phyloP scores from a whole-genome alignment of 23 red algal genomes.

The Agarophyton chilense region DNA sequence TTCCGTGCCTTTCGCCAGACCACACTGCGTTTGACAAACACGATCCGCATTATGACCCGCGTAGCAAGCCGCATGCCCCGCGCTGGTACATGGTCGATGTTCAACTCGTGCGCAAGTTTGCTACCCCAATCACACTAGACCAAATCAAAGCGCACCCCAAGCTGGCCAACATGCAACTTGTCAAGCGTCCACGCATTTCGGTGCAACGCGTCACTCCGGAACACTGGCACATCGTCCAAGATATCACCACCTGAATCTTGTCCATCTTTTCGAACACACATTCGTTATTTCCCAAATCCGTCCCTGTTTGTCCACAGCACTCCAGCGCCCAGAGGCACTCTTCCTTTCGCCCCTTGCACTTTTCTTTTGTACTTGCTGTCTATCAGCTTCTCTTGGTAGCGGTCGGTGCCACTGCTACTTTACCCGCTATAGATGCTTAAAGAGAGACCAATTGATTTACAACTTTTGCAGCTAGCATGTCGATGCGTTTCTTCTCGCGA shows the following conservation, averaged over 20 bases:
- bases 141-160: constrained; percentile 59
- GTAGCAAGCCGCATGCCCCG: constrained; percentile 68
- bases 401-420: too few relatives aligned
- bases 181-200: constrained; percentile 68
- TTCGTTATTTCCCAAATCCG: too few relatives aligned
- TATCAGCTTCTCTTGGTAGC: too few relatives aligned
- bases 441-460: too few relatives aligned
- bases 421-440: too few relatives aligned
- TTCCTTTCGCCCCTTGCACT: not conserved
- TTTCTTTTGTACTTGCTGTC: too few relatives aligned
- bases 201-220: constrained; percentile 70
- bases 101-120: constrained; percentile 59
- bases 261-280: not conserved
- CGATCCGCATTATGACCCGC: constrained; percentile 73
- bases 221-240: constrained; percentile 70
- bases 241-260: not conserved
- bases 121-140: constrained; percentile 64
- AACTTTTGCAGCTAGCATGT: too few relatives aligned
- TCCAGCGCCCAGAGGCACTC: too few relatives aligned
- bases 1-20: not conserved
- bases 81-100: constrained; percentile 94
- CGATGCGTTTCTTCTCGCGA: too few relatives aligned
- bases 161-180: constrained; percentile 82
- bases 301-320: too few relatives aligned
- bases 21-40: constrained; percentile 76